Evolutionary conservation across 2,329 filamentous ascomycete genomes (phyloP).

Genomic region (Mycosphaerella arachidis): DNA sequence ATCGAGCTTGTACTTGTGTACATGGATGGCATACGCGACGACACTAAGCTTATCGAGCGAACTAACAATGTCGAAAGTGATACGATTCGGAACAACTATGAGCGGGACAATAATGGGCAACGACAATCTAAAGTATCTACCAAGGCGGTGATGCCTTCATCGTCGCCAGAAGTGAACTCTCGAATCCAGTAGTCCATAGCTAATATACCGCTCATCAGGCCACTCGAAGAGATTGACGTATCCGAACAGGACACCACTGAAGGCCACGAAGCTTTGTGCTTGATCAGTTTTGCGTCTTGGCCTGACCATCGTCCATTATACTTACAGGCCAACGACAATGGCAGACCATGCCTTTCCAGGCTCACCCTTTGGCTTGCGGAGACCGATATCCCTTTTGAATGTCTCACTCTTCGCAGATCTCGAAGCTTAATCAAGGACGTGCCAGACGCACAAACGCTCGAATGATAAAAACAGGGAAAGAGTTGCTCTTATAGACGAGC

Average conservation of each 20-base stretch:
- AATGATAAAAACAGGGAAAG: background rate
- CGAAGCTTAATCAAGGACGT: background rate
- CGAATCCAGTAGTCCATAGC: slow-evolving; percentile 21
- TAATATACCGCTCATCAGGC: slow-evolving; percentile 42
- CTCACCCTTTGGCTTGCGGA: slow-evolving; percentile 16
- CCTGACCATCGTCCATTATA: background rate
- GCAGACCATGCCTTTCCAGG: slow-evolving; percentile 37
- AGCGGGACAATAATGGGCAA: too few species aligned
- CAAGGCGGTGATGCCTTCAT: slow-evolving; percentile 39
- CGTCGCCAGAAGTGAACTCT: slow-evolving; percentile 29
- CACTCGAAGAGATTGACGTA: slow-evolving; percentile 26
- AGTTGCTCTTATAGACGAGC: background rate
- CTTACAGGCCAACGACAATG: slow-evolving; percentile 35
- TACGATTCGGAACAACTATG: too few species aligned
- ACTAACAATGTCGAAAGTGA: too few species aligned
- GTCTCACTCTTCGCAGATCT: background rate
- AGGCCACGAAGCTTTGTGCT: slow-evolving; percentile 35
- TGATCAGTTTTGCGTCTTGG: background rate
- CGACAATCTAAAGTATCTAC: too few species aligned
- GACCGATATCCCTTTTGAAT: slow-evolving; percentile 12
- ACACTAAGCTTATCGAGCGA: too few species aligned
- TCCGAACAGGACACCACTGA: slow-evolving; percentile 30
- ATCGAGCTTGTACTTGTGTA: too few species aligned
- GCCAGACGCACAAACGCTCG: background rate
- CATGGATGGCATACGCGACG: too few species aligned